These are phyloP conservation scores for Garcia nutans DNA, from an alignment of 345 rosid genomes.

Conservation along the genomic window DNA sequence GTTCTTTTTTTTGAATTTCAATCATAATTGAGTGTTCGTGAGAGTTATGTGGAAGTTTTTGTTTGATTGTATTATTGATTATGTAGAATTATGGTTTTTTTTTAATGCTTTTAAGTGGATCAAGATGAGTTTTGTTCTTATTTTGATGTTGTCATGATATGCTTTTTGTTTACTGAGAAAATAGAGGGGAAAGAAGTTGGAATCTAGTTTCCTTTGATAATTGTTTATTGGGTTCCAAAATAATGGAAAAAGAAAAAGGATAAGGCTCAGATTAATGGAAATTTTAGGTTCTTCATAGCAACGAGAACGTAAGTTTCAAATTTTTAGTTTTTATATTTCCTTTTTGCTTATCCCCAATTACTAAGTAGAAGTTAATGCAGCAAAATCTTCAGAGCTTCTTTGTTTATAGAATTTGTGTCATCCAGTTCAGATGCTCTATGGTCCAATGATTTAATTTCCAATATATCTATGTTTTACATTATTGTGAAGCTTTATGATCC, in stretches of 20 bases:
- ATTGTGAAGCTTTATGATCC: background rate
- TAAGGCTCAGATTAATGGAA: background rate
- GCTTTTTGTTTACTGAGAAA: background rate
- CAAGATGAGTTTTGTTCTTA: background rate
- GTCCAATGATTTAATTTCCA: background rate
- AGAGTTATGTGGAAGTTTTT: background rate
- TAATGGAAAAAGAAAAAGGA: background rate
- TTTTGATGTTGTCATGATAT: background rate
- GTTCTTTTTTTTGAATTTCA: background rate
- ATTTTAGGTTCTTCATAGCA: background rate
- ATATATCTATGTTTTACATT: background rate
- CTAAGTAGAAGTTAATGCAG: background rate
- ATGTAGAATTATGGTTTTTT: background rate
- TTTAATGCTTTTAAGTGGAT: background rate
- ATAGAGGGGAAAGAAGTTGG: background rate
- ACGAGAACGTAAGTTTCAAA: background rate
- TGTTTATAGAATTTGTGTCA: background rate
- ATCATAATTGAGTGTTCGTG: background rate
- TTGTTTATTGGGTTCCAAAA: background rate
- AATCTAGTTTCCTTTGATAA: background rate
- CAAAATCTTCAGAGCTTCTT: background rate
- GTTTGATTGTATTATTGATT: background rate
- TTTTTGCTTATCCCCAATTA: background rate
- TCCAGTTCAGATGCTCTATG: background rate
- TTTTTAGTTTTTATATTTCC: background rate